These are phyloP conservation scores for Aspergillus asperescens DNA, from an alignment of 495 filamentous ascomycete genomes.

Conservation along the genomic window DNA sequence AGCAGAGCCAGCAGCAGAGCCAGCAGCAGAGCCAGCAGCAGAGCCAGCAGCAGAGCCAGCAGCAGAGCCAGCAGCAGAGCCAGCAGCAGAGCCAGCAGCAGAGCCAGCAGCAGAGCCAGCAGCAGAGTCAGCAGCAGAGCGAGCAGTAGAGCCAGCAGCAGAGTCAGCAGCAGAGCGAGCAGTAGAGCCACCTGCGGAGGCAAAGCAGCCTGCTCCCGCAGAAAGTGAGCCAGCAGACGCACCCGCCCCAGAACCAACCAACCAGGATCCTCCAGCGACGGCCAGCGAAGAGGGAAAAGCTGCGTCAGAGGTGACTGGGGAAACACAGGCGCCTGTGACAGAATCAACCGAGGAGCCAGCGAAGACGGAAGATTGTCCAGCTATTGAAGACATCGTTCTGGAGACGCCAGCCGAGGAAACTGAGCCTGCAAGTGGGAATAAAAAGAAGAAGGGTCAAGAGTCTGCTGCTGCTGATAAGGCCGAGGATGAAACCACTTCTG, in stretches of 20 bases:
- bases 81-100: no score
- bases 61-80: no score
- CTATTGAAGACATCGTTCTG: no score
- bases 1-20: background rate
- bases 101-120: no score
- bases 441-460: background rate
- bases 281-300: slow-evolving; percentile 2
- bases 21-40: no score
- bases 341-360: background rate
- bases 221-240: slow-evolving; percentile 19
- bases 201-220: slow-evolving; percentile 4
- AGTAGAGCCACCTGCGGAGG: background rate
- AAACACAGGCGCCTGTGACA: slow-evolving; percentile 4
- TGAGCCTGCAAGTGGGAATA: background rate
- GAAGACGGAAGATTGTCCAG: no score
- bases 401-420: background rate
- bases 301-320: slow-evolving; percentile 7
- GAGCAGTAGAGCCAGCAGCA: no score
- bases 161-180: background rate
- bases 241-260: background rate
- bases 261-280: slow-evolving; percentile 5
- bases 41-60: no score
- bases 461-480: background rate
- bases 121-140: no score
- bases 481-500: background rate